These are phyloP conservation scores for Debaryomyces psychrophilus DNA, from an alignment of 1,139 yeast species.

Conservation along the genomic window DNA sequence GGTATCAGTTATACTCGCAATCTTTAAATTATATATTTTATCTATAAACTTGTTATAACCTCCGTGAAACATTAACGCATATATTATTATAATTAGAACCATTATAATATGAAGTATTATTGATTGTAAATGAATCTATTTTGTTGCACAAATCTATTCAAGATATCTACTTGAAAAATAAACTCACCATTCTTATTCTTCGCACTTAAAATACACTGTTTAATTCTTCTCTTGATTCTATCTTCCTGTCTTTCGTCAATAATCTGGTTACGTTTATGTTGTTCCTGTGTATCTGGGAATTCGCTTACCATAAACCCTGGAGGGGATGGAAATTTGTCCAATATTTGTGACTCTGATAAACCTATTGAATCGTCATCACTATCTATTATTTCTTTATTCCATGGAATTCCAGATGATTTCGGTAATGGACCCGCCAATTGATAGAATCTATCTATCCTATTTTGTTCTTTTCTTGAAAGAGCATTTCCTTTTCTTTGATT, in stretches of 20 bases:
- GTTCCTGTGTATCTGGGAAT: conserved; percentile 64
- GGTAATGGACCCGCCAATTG: conserved; percentile 20
- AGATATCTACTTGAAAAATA: conserved; percentile 20
- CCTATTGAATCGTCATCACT: conserved; percentile 7
- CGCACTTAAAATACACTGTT: conserved; percentile 17
- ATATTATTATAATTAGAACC: no score
- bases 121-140: conserved; percentile 22
- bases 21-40: background rate
- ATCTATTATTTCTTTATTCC: conserved; percentile 18
- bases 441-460: conserved; percentile 32
- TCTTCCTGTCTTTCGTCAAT: conserved; percentile 22
- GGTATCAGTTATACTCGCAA: no score
- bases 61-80: no score
- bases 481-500: conserved; percentile 28
- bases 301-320: conserved; percentile 67
- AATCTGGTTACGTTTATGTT: conserved; percentile 20
- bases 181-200: conserved; percentile 20
- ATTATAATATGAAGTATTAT: no score
- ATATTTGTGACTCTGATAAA: conserved; percentile 28
- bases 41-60: no score
- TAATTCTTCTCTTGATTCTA: conserved; percentile 23
- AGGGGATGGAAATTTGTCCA: conserved; percentile 58
- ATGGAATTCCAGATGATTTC: conserved; percentile 19
- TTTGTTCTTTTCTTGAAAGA: conserved; percentile 34
- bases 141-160: conserved; percentile 20